Conservation (phyloP, 179 eudicot species). For the Amaranthus tricolor region DNA sequence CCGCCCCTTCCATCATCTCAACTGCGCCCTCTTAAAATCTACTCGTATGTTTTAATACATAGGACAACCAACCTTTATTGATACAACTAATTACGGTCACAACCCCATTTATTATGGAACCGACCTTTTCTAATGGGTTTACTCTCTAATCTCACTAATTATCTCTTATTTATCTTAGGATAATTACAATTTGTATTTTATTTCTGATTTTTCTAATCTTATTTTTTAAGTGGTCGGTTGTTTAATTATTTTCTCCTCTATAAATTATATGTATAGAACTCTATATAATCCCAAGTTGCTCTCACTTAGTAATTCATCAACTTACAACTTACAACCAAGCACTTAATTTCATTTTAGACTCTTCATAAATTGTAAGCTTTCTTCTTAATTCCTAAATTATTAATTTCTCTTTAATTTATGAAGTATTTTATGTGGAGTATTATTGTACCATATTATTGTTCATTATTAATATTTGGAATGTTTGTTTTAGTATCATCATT, state of each 20-base stretch:
- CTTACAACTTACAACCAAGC: background rate
- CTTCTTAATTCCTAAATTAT: background rate
- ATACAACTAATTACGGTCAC: background rate
- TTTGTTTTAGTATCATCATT: background rate
- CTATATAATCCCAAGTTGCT: constrained; percentile 19
- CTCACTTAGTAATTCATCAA: constrained; percentile 7
- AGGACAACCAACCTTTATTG: background rate
- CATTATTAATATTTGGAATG: too few relatives aligned
- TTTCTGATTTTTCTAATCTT: background rate
- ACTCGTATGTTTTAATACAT: background rate
- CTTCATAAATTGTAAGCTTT: background rate
- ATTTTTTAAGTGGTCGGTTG: constrained; percentile 25
- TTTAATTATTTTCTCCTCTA: background rate
- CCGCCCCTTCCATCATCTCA: background rate
- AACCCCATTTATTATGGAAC: constrained; percentile 22
- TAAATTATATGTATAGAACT: background rate
- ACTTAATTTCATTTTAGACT: background rate
- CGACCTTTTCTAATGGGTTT: constrained; percentile 21
- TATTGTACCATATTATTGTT: too few relatives aligned
- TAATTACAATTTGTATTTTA: constrained; percentile 16
- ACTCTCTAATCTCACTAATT: constrained; percentile 14
- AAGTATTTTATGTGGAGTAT: too few relatives aligned
- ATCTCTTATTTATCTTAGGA: constrained; percentile 15
- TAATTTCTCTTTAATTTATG: too few relatives aligned
- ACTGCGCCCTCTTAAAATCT: background rate